Conservation (phyloP, 208 protist species). For the Crithidia bombi region DNA sequence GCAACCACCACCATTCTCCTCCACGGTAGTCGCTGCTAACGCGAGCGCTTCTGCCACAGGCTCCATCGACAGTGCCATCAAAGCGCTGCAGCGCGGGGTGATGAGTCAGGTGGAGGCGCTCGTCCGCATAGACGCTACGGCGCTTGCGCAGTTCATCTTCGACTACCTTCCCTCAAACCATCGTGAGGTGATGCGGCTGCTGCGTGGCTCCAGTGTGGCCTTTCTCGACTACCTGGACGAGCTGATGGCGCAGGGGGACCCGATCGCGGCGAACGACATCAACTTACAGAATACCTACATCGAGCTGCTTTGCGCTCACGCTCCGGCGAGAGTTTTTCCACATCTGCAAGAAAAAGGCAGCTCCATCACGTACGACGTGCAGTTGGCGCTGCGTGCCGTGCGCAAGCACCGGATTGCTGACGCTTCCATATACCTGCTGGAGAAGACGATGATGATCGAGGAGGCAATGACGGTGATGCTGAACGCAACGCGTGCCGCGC, state of each 20-base stretch:
- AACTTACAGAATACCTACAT: conserved; percentile 86
- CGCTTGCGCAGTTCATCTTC: conserved; percentile 75
- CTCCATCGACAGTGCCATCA: conserved; percentile 18
- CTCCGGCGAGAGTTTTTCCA: conserved; percentile 58
- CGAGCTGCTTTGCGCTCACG: conserved; percentile 71
- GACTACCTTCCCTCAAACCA: conserved; percentile 72
- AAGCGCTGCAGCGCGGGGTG: conserved; percentile 52
- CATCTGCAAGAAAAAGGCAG: conserved; percentile 54
- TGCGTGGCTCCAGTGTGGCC: conserved; percentile 60
- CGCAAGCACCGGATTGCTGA: conserved; percentile 59
- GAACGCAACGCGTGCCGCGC: conserved; percentile 21
- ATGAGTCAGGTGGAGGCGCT: conserved; percentile 58
- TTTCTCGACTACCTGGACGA: conserved; percentile 81
- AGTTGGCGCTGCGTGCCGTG: conserved; percentile 51
- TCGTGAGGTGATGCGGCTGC: conserved; percentile 62
- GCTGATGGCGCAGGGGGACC: conserved; percentile 61
- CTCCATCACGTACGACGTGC: conserved; percentile 69
- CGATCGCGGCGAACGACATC: conserved; percentile 46
- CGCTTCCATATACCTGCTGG: conserved; percentile 69
- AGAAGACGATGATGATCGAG: conserved; percentile 57
- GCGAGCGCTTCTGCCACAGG: background rate
- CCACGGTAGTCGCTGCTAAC: background rate
- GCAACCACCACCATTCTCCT: too few relatives aligned
- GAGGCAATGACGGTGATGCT: conserved; percentile 64
- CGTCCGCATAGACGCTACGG: conserved; percentile 61